Evolutionary conservation across 805 yeast species (phyloP).

Genomic region (Naumovozyma baii): DNA sequence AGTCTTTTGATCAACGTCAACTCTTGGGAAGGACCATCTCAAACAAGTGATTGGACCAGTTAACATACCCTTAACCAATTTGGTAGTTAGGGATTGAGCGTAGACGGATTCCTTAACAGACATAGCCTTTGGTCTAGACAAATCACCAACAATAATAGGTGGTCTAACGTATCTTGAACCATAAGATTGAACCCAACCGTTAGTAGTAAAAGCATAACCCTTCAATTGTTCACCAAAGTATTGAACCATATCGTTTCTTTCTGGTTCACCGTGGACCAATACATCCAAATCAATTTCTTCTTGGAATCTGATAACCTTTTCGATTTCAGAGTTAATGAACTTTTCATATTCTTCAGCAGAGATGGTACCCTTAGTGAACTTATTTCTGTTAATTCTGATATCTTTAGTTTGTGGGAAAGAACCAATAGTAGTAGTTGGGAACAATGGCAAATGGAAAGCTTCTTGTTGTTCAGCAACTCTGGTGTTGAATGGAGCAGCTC

Average conservation of each 20-base stretch:
- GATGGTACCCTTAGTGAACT: slow-evolving; percentile 93
- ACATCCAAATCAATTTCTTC: slow-evolving; percentile 98
- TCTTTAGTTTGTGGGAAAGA: slow-evolving; percentile 99
- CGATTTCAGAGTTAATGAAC: slow-evolving; percentile 95
- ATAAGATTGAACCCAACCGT: slow-evolving; percentile 99
- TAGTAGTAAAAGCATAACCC: slow-evolving; percentile 96
- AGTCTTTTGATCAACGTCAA: slow-evolving; percentile 83
- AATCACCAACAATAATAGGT: slow-evolving; percentile 98
- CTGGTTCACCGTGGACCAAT: slow-evolving; percentile 99
- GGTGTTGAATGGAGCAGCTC: slow-evolving; percentile 76
- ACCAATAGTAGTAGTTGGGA: slow-evolving; percentile 99
- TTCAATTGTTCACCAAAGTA: slow-evolving; percentile 98
- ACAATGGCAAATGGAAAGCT: slow-evolving; percentile 85
- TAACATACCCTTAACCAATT: slow-evolving; percentile 99
- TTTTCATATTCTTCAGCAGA: slow-evolving; percentile 90
- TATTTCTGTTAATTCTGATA: slow-evolving; percentile 97
- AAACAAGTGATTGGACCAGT: slow-evolving; percentile 99
- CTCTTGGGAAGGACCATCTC: slow-evolving; percentile 99
- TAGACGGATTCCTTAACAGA: slow-evolving; percentile 98
- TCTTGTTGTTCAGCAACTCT: slow-evolving; percentile 84
- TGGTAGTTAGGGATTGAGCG: slow-evolving; percentile 91
- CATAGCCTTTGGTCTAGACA: slow-evolving; percentile 97
- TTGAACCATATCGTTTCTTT: slow-evolving; percentile 99
- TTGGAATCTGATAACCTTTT: slow-evolving; percentile 94
- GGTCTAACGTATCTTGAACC: slow-evolving; percentile 99